Conservation (phyloP, 176 grass and related monocot species). For the Eragrostis curvula region DNA sequence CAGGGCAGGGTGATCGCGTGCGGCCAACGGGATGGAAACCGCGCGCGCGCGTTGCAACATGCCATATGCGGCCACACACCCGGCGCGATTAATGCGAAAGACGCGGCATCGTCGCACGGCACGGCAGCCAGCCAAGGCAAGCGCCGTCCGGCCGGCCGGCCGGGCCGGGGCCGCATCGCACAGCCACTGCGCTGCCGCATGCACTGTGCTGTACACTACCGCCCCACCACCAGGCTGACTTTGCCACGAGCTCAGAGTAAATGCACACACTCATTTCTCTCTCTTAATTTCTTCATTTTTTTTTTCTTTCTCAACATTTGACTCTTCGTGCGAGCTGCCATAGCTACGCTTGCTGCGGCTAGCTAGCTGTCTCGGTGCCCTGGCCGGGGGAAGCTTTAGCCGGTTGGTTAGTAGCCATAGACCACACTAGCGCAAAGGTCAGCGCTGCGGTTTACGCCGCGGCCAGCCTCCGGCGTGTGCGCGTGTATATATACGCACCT, state of each 20-base stretch:
- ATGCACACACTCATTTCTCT: background rate
- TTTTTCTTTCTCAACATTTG: background rate
- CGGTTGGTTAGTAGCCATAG: background rate
- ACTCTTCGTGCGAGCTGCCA: slow-evolving; percentile 1
- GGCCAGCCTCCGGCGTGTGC: background rate
- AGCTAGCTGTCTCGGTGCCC: slow-evolving; percentile 29
- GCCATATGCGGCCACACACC: slow-evolving; percentile 40
- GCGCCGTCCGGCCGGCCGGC: background rate
- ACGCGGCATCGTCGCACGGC: slow-evolving; percentile 38
- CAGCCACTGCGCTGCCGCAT: background rate
- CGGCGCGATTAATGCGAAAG: slow-evolving; percentile 39
- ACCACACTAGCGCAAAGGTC: slow-evolving; percentile 23
- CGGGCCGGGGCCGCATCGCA: background rate
- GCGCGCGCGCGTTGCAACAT: slow-evolving; percentile 3
- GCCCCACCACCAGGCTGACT: slow-evolving; percentile 57
- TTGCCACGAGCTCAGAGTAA: slow-evolving; percentile 46
- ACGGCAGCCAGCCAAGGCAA: background rate
- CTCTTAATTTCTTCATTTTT: background rate
- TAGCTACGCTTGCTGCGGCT: background rate
- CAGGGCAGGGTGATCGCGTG: background rate
- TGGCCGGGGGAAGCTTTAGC: slow-evolving; percentile 16
- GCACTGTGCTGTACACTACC: background rate
- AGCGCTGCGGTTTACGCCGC: slow-evolving; percentile 38
- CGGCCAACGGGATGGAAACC: background rate
- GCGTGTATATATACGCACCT: slow-evolving; percentile 50